Conservation (phyloP, 2,329 filamentous ascomycete genomes). For the Acephala macrosclerotiorum region DNA sequence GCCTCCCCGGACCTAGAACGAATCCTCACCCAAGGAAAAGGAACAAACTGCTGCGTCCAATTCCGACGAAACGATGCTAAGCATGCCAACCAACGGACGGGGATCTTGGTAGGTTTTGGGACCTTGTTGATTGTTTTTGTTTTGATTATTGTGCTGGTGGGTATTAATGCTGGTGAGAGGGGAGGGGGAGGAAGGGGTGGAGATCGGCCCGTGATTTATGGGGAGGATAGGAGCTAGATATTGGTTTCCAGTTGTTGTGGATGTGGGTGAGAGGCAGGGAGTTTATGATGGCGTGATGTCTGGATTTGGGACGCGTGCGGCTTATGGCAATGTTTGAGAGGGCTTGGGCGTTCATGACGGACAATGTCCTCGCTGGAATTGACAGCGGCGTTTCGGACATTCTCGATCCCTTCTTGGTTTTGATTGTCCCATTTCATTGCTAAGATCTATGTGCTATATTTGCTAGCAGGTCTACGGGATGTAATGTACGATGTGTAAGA, state of each 20-base stretch:
- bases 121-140: slow-evolving; percentile 18
- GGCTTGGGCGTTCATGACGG: background rate
- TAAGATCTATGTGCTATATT: slow-evolving; percentile 15
- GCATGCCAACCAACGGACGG: slow-evolving; percentile 2
- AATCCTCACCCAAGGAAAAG: slow-evolving; percentile 18
- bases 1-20: slow-evolving; percentile 37
- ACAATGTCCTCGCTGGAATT: background rate
- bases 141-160: slow-evolving; percentile 17
- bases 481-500: slow-evolving; percentile 27
- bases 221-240: slow-evolving; percentile 3
- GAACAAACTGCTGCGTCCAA: slow-evolving; percentile 37
- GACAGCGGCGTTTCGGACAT: background rate
- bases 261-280: background rate
- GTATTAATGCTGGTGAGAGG: slow-evolving; percentile 7
- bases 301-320: background rate
- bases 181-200: background rate
- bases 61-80: slow-evolving; percentile 21
- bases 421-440: slow-evolving; percentile 2
- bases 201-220: background rate
- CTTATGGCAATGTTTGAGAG: background rate
- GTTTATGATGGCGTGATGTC: background rate
- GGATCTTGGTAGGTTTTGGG: slow-evolving; percentile 12
- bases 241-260: background rate
- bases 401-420: background rate
- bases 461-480: slow-evolving; percentile 12